Percentiles rank a stretch among this genome's conserved stretches.
phyloP scores from a whole-genome alignment of 148 eudicot species.

The Rhododendron molle region DNA sequence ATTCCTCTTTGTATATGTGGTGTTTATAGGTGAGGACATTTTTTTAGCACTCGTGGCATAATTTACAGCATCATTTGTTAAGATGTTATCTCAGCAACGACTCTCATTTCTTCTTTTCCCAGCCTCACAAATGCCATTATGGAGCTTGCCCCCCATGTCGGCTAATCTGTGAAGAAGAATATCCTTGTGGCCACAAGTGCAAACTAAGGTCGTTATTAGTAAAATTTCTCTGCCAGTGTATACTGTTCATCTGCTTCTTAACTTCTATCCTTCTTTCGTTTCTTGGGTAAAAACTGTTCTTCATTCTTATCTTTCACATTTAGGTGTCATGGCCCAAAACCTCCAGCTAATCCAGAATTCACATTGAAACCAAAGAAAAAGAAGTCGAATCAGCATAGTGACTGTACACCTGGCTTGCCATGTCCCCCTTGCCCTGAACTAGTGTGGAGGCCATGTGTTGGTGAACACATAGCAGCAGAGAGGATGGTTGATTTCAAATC shows the following conservation, averaged over 20 bases:
- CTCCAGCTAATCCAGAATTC: slow-evolving; percentile 81
- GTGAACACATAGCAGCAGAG: slow-evolving; percentile 83
- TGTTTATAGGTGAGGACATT: background rate
- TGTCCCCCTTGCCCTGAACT: slow-evolving; percentile 97
- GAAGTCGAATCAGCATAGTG: slow-evolving; percentile 47
- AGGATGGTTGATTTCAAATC: slow-evolving; percentile 58
- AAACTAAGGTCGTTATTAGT: slow-evolving; percentile 50
- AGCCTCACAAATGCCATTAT: slow-evolving; percentile 98
- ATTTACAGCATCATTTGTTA: background rate
- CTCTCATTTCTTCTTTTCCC: slow-evolving; percentile 21
- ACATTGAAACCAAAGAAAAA: slow-evolving; percentile 88
- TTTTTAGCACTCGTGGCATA: background rate
- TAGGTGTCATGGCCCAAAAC: slow-evolving; percentile 96
- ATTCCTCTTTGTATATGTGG: background rate
- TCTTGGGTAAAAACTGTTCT: background rate
- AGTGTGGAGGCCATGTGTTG: slow-evolving; percentile 89
- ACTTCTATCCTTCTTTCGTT: background rate
- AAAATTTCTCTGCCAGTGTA: background rate
- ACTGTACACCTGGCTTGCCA: slow-evolving; percentile 67
- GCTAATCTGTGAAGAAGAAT: slow-evolving; percentile 77
- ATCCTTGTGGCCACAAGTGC: slow-evolving; percentile 83
- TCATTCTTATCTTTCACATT: background rate
- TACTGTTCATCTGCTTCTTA: background rate
- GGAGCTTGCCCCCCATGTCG: slow-evolving; percentile 94
- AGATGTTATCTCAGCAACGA: background rate